A percentile compares a stretch with the other conserved stretches of the same genome.
Conservation (phyloP, 1,284 basidiomycete genomes). For the Golubevia sp. region DNA sequence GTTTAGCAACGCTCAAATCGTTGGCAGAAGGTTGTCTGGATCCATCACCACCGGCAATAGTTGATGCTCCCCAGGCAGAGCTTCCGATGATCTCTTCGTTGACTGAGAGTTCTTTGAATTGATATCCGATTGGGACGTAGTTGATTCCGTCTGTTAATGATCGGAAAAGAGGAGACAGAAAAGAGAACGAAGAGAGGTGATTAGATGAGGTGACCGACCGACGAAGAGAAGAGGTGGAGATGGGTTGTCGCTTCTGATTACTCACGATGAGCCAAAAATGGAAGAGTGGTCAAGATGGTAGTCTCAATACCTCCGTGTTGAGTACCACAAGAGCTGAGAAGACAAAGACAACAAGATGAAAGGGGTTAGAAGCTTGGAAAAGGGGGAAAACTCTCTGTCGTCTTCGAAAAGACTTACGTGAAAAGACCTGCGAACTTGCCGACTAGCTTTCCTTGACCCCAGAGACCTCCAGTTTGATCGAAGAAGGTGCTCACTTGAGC, state of each 20-base stretch:
- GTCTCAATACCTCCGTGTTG: slow-evolving; percentile 63
- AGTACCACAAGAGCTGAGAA: slow-evolving; percentile 4
- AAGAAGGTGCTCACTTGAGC: slow-evolving; percentile 63
- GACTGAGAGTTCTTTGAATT: slow-evolving; percentile 17
- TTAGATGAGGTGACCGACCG: no score
- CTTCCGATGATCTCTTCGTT: slow-evolving; percentile 25
- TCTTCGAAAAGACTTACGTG: slow-evolving; percentile 61
- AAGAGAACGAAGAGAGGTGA: no score
- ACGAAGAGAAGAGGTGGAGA: no score
- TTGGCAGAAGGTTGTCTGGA: slow-evolving; percentile 21
- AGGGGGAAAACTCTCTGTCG: no score
- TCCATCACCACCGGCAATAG: slow-evolving; percentile 36
- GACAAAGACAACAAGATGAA: slow-evolving; percentile 15
- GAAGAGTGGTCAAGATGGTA: slow-evolving; percentile 71
- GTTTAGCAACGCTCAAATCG: slow-evolving; percentile 27
- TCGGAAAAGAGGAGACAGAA: no score
- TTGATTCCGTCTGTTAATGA: no score
- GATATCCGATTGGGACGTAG: slow-evolving; percentile 27
- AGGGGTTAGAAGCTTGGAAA: slow-evolving; percentile 1
- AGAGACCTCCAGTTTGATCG: slow-evolving; percentile 76
- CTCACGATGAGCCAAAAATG: slow-evolving; percentile 69
- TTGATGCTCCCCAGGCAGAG: slow-evolving; percentile 34
- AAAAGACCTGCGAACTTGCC: slow-evolving; percentile 80
- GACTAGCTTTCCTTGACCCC: slow-evolving; percentile 73
- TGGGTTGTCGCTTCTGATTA: no score